A percentile compares a stretch with the other conserved stretches of the same genome.
These are phyloP conservation scores for Helenozyma rhizophorensis DNA, from an alignment of 805 yeast species.

Conservation along the genomic window DNA sequence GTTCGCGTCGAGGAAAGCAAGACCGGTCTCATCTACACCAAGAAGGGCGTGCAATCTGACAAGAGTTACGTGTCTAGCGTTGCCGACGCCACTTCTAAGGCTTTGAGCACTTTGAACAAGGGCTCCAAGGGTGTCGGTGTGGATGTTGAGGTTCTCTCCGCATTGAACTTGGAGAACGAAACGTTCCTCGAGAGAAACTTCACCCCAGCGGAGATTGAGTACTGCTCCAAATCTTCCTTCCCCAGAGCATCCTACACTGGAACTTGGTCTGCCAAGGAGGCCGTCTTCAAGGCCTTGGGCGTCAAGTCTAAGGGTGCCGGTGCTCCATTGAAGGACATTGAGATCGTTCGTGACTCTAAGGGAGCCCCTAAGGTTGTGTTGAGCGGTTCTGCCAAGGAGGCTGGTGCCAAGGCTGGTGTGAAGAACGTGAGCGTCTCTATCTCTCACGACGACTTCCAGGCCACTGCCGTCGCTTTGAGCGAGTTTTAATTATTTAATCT, in stretches of 20 bases:
- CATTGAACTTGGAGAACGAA: constrained; percentile 81
- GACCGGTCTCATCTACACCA: constrained; percentile 42
- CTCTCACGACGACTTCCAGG: constrained; percentile 95
- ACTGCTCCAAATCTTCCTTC: constrained; percentile 69
- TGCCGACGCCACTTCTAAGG: constrained; percentile 58
- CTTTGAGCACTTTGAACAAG: constrained; percentile 54
- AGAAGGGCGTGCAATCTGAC: constrained; percentile 47
- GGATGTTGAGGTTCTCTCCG: constrained; percentile 85
- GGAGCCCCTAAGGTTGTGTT: constrained; percentile 82
- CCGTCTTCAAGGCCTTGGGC: constrained; percentile 93
- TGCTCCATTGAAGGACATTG: constrained; percentile 88
- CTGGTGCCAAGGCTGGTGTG: constrained; percentile 70
- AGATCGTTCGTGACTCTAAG: constrained; percentile 64
- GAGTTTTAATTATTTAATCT: constrained; percentile 45
- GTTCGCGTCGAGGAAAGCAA: constrained; percentile 59
- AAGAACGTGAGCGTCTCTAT: constrained; percentile 78
- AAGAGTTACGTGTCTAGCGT: constrained; percentile 41
- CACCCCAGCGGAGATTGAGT: constrained; percentile 72
- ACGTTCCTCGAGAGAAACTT: constrained; percentile 92
- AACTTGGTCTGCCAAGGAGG: constrained; percentile 99
- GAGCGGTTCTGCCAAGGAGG: constrained; percentile 68
- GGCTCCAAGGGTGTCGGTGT: constrained; percentile 83
- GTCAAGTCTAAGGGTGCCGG: constrained; percentile 92
- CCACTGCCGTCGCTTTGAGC: constrained; percentile 92
- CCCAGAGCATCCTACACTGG: constrained; percentile 94